phyloP scores from a whole-genome alignment of 495 filamentous ascomycete species.

The Elaphomyces granulatus region DNA sequence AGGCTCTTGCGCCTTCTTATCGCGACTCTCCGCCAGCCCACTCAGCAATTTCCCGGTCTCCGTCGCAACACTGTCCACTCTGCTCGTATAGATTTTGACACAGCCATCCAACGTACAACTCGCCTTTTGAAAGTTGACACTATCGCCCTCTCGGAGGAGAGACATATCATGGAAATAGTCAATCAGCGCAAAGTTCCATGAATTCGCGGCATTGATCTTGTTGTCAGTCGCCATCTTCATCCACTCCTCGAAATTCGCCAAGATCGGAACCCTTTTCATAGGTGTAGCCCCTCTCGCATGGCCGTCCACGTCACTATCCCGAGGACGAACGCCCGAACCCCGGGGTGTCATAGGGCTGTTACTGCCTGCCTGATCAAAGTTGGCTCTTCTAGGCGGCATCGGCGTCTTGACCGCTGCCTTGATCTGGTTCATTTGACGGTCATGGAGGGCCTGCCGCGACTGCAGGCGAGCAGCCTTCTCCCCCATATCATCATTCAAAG shows the following conservation, averaged over 20 bases:
- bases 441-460: constrained; percentile 74
- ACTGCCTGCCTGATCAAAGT: constrained; percentile 47
- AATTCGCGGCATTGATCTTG: constrained; percentile 98
- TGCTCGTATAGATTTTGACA: constrained; percentile 97
- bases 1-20: constrained; percentile 54
- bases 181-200: constrained; percentile 98
- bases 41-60: constrained; percentile 94
- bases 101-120: constrained; percentile 97
- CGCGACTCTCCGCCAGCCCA: constrained; percentile 81
- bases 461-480: constrained; percentile 85
- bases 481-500: constrained; percentile 85
- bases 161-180: constrained; percentile 99
- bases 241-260: constrained; percentile 99
- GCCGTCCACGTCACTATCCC: constrained; percentile 49
- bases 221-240: constrained; percentile 99
- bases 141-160: constrained; percentile 84
- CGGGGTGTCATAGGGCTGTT: constrained; percentile 52
- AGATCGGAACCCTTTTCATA: constrained; percentile 87
- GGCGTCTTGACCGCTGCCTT: constrained; percentile 78
- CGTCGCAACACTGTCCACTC: constrained; percentile 95
- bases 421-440: constrained; percentile 83
- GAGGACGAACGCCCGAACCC: constrained; percentile 33
- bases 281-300: constrained; percentile 67
- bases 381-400: constrained; percentile 47
- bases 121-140: constrained; percentile 96